Conservation (phyloP, 805 yeast species). For the Metschnikowia reukaufii region DNA sequence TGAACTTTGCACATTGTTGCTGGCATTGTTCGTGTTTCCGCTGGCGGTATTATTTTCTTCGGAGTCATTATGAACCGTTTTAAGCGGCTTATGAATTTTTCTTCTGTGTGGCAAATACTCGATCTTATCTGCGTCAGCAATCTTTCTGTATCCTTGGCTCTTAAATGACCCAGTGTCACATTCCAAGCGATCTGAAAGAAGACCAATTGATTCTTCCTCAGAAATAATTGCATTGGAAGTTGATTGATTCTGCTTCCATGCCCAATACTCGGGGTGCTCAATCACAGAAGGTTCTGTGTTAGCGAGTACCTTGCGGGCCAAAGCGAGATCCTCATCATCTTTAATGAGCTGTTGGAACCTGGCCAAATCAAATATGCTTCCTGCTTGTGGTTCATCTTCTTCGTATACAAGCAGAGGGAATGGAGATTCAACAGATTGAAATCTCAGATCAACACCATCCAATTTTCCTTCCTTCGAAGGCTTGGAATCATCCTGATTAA, state of each 20-base stretch:
- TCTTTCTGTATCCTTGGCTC: constrained; percentile 71
- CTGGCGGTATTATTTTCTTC: constrained; percentile 34
- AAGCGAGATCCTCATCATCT: constrained; percentile 71
- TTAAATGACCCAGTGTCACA: constrained; percentile 61
- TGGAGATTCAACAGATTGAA: constrained; percentile 49
- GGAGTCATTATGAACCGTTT: constrained; percentile 67
- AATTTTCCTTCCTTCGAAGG: constrained; percentile 19
- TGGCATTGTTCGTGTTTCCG: constrained; percentile 10
- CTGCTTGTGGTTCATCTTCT: constrained; percentile 34
- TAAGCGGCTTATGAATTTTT: constrained; percentile 64
- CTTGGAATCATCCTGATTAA: constrained; percentile 4
- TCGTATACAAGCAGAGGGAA: constrained; percentile 57
- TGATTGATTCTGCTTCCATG: constrained; percentile 55
- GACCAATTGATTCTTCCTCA: constrained; percentile 30
- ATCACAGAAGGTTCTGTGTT: constrained; percentile 23
- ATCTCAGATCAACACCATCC: constrained; percentile 36
- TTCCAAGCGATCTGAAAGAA: constrained; percentile 33
- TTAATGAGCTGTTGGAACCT: constrained; percentile 54
- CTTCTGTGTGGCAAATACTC: constrained; percentile 83
- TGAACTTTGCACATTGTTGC: constrained; percentile 58
- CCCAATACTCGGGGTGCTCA: constrained; percentile 56
- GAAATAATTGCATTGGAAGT: constrained; percentile 21
- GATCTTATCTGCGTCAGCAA: constrained; percentile 68
- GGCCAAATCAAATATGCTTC: constrained; percentile 40
- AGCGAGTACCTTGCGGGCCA: constrained; percentile 48